A percentile compares a stretch with the other conserved stretches of the same genome.
Conservation (phyloP, 768 basidiomycete species). For the Rhizopogon rudus region DNA sequence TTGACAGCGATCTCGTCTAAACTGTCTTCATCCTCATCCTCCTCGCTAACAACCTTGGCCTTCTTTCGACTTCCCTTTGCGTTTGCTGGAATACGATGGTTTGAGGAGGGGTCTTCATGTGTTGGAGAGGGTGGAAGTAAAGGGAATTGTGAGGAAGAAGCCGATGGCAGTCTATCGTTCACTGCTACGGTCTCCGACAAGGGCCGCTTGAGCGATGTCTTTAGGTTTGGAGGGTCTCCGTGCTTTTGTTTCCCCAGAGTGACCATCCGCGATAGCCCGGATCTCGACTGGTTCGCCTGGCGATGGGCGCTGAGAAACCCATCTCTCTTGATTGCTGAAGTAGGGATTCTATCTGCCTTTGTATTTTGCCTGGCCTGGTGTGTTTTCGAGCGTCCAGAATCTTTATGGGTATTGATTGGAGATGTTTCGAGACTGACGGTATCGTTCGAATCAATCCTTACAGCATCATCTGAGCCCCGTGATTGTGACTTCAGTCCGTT, state of each 20-base stretch:
- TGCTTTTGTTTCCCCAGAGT: not conserved
- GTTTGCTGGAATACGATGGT: constrained; percentile 31
- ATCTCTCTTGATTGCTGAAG: not conserved
- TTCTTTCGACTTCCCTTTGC: constrained; percentile 46
- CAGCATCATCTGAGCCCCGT: not conserved
- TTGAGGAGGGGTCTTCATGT: constrained; percentile 26
- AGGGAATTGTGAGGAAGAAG: constrained; percentile 14
- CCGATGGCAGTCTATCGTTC: not conserved
- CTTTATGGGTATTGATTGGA: not conserved
- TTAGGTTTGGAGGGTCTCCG: constrained; percentile 9
- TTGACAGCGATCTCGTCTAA: constrained; percentile 15
- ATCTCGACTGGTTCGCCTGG: not conserved
- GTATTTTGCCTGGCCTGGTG: no score
- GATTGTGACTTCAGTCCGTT: not conserved
- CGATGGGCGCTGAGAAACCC: not conserved
- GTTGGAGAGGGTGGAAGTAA: constrained; percentile 73
- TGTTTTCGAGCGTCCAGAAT: not conserved
- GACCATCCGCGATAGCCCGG: not conserved
- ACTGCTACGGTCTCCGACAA: constrained; percentile 17
- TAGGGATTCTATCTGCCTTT: not conserved
- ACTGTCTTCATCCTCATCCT: constrained; percentile 16
- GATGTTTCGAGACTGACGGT: not conserved
- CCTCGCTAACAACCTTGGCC: constrained; percentile 34
- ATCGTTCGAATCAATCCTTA: not conserved
- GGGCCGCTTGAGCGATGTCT: constrained; percentile 40